These are phyloP conservation scores for Cercophora samala DNA, from an alignment of 495 filamentous ascomycete genomes.

Conservation along the genomic window DNA sequence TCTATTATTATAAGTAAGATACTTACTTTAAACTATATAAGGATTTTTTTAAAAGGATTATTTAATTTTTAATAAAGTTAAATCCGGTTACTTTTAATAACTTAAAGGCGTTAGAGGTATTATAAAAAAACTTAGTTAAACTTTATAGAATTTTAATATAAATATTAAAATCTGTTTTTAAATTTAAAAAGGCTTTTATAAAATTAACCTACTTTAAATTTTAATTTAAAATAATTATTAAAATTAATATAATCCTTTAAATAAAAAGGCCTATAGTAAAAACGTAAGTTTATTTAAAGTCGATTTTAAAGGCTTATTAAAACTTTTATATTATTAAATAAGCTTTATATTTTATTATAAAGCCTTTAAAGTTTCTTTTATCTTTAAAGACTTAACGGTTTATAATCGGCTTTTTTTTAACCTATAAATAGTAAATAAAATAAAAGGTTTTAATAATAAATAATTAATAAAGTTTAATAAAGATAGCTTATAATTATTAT, in stretches of 20 bases:
- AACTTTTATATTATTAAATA: not conserved
- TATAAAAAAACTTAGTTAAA: not conserved
- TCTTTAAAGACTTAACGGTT: too few species aligned
- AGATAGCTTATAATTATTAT: too few species aligned
- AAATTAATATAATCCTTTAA: not conserved
- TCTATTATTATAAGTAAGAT: too few species aligned
- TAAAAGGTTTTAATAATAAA: too few species aligned
- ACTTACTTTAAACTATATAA: too few species aligned
- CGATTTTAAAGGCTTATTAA: not conserved
- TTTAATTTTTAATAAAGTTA: not conserved
- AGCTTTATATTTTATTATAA: not conserved
- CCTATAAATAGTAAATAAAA: too few species aligned
- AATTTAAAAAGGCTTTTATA: not conserved
- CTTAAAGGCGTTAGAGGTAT: not conserved
- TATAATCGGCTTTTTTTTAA: too few species aligned
- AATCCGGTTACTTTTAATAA: not conserved
- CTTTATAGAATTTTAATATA: conserved; percentile 3
- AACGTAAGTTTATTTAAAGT: not conserved
- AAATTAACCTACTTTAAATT: not conserved
- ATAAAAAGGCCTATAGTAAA: not conserved
- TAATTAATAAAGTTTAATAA: too few species aligned
- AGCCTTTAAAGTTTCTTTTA: not conserved
- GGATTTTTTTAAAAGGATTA: too few species aligned
- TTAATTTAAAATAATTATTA: not conserved
- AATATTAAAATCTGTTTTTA: not conserved